Evolutionary conservation across 805 yeast genomes (phyloP).

Genomic region (Candida nemodendra): DNA sequence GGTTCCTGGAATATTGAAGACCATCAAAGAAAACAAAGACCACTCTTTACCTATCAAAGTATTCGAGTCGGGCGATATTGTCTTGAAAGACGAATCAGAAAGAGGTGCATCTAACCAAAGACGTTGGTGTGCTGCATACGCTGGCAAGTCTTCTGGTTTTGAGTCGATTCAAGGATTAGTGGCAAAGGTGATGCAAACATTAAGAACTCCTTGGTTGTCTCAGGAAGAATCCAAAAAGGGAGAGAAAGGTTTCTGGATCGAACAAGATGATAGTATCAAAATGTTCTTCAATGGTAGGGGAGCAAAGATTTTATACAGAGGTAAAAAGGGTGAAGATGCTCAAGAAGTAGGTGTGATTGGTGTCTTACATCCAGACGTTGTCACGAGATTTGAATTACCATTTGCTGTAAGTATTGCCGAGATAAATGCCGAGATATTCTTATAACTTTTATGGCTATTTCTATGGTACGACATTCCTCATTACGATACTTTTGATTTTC

Average conservation of each 20-base stretch:
- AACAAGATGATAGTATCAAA: slow-evolving; percentile 60
- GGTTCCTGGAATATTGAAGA: slow-evolving; percentile 91
- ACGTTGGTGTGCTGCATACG: slow-evolving; percentile 91
- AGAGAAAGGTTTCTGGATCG: slow-evolving; percentile 85
- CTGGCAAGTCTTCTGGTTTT: slow-evolving; percentile 94
- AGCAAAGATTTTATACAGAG: slow-evolving; percentile 78
- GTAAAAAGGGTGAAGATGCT: slow-evolving; percentile 54
- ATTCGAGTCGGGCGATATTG: slow-evolving; percentile 94
- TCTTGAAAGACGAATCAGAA: slow-evolving; percentile 79
- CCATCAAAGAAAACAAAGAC: slow-evolving; percentile 93
- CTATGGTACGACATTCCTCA: too few species aligned
- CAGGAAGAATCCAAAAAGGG: slow-evolving; percentile 45
- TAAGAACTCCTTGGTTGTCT: slow-evolving; percentile 78
- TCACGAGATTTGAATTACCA: slow-evolving; percentile 83
- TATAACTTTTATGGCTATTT: slow-evolving; percentile 37
- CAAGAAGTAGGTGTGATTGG: slow-evolving; percentile 80
- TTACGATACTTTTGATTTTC: too few species aligned
- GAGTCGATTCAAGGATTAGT: slow-evolving; percentile 92
- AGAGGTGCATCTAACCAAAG: slow-evolving; percentile 91
- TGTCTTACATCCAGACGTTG: slow-evolving; percentile 93
- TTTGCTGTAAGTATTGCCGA: slow-evolving; percentile 92
- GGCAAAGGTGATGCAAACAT: slow-evolving; percentile 93
- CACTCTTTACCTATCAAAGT: slow-evolving; percentile 93
- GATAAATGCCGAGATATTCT: slow-evolving; percentile 83
- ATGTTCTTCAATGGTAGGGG: slow-evolving; percentile 98